phyloP scores from a whole-genome alignment of 1,139 yeast species.

The Candida gigantensis region DNA sequence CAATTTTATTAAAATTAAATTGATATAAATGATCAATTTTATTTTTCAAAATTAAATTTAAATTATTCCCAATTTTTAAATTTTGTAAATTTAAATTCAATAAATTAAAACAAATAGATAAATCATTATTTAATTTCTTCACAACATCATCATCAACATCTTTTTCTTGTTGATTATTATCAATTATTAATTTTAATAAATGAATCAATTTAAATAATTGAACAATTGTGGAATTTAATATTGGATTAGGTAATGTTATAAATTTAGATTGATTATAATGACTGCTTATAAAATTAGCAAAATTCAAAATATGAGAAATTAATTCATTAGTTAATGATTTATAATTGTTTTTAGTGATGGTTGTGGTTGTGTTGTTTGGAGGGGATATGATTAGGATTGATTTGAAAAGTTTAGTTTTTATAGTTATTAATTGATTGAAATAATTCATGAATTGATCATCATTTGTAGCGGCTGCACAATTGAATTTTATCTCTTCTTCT shows the following conservation, averaged over 20 bases:
- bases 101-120: constrained; percentile 37
- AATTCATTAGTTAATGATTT: too few species aligned
- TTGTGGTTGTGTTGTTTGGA: background rate
- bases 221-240: constrained; percentile 34
- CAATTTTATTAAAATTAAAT: constrained; percentile 25
- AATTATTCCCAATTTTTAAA: constrained; percentile 24
- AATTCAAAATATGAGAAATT: constrained; percentile 35
- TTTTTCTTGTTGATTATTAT: constrained; percentile 20
- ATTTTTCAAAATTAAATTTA: constrained; percentile 24
- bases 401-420: constrained; percentile 20
- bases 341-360: background rate
- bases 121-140: constrained; percentile 40
- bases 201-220: constrained; percentile 40
- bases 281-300: constrained; percentile 27
- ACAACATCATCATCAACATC: constrained; percentile 21
- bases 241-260: constrained; percentile 28
- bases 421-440: constrained; percentile 15
- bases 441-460: constrained; percentile 9
- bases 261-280: constrained; percentile 10
- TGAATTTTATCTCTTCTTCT: too few species aligned
- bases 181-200: constrained; percentile 37
- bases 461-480: too few species aligned
- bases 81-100: constrained; percentile 28
- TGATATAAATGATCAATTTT: constrained; percentile 27
- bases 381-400: constrained; percentile 1